Base-by-base conservation (phyloP, 257 asterid genomes). In the Capsicum pubescens region DNA sequence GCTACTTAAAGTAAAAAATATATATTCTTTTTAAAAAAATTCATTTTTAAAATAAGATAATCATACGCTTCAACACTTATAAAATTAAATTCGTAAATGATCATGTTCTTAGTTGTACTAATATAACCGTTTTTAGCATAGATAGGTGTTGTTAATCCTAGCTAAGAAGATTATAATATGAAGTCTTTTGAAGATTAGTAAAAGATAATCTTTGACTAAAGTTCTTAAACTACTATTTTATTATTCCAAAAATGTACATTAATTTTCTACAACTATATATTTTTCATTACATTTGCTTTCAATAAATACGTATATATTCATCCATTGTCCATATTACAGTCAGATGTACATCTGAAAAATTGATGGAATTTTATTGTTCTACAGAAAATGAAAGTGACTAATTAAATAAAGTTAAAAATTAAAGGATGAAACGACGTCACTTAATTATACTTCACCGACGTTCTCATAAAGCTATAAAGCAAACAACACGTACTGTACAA, bases 371-470 rank as follows among this genome's bases (percentile, higher is more conserved):
- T 21, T 26, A 26, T 26, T 76, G 48, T 6, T 21, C 15, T 21
- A 52, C 1, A 19, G 44, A 76, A 76, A 76, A 26, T 76, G 81
- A 76, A 16, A 52, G 48, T 15, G 48, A 52, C 81, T 52, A 13
- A 21, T 50, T 26, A 5, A 26, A 5, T 32, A 32, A 13, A 64
- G 32, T 26, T 1, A 26, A 26, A 26, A 26, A 26, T 26, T 26
- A 66, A 6, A 9, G 2, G 2, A 39, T 66, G 72, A 32, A 32
- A 76, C 81, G 81, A 76, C 81, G 81, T 76, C 81, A 76, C 46
- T 54, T 76, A 14, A 76, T 52, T 76, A 46, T 32, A n/a, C 63
- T 76, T 76, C 63, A 76, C 63, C 63, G 81, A 52, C 81, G 48
- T 15, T 10, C 32, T 69, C n/a, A 39, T 17, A 7, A 2, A 67